Base-by-base conservation (phyloP, 768 basidiomycete genomes). In the Holtermannia corniformis region DNA sequence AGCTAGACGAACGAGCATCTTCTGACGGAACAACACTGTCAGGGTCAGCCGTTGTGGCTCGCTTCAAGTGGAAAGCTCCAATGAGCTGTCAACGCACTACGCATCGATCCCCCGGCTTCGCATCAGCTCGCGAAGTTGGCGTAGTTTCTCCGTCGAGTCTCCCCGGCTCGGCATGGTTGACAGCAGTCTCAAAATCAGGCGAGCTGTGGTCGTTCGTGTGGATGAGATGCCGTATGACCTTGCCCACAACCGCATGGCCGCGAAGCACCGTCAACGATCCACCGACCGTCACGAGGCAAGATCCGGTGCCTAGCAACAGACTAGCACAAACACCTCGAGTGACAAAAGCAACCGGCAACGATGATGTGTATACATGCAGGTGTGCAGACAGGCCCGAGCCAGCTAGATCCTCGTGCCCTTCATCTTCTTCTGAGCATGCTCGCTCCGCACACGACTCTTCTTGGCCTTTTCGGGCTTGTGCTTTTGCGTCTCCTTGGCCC, bases 11-110 rank as follows among this genome's bases (percentile, higher is more conserved):
- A 86, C 91, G 93, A 65, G 88, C 86, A 73, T 97, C 93, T 72
- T 90, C 92, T 57, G 86, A 89, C 3, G 88, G 87, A 42, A 96
- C 81, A 1, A 96, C 80, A 61, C 85, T 76, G 51, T 11, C 23
- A 32, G n/a, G n/a, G n/a, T n/a, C n/a, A n/a, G n/a, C n/a, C n/a
- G n/a, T n/a, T n/a, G n/a, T n/a, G n/a, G n/a, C n/a, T n/a, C n/a
- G 32, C n/a, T 19, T 22, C 27, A 7, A 40, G 21, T 22, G 13
- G 12, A n/a, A 41, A 14, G 14, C 37, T 43, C 13, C 13, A 13
- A 16, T 32, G 22, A 12, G 47, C 28, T 41, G 10, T 7, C 12
- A 21, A 66, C 73, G 26, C 49, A 75, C 74, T 75, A 81, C 0
- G 84, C 86, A 52, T 84, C 78, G 1, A 93, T 77, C 48, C 78